These are phyloP conservation scores for Phytophthora aleatoria DNA, from an alignment of 352 stramenopile species.

Conservation along the genomic window DNA sequence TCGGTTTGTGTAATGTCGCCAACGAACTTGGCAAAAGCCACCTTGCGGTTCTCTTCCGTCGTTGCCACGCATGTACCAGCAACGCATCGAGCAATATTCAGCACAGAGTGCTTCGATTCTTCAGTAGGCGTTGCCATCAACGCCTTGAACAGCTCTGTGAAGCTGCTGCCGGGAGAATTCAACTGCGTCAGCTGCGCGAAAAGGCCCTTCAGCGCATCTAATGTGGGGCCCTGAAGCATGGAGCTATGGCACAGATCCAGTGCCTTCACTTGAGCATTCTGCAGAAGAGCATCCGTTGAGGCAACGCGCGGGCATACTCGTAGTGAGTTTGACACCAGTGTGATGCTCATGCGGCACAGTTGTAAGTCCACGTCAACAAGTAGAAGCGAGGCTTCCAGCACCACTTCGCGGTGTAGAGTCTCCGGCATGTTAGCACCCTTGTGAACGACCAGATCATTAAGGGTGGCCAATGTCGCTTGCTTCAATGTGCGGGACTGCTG, in stretches of 20 bases:
- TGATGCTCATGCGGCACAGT: slow-evolving; percentile 94
- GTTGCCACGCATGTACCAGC: slow-evolving; percentile 82
- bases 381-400: slow-evolving; percentile 91
- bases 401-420: slow-evolving; percentile 87
- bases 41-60: slow-evolving; percentile 58
- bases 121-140: slow-evolving; percentile 70
- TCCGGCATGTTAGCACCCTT: slow-evolving; percentile 72
- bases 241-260: slow-evolving; percentile 91
- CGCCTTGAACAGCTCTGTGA: slow-evolving; percentile 86
- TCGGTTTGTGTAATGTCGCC: slow-evolving; percentile 58
- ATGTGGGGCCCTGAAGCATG: slow-evolving; percentile 89
- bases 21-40: slow-evolving; percentile 78
- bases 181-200: slow-evolving; percentile 77
- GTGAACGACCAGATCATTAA: slow-evolving; percentile 90
- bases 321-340: slow-evolving; percentile 82
- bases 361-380: slow-evolving; percentile 97
- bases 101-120: slow-evolving; percentile 90
- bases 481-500: slow-evolving; percentile 96
- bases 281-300: slow-evolving; percentile 58
- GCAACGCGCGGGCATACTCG: slow-evolving; percentile 66
- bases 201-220: slow-evolving; percentile 57
- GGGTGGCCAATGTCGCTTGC: slow-evolving; percentile 92
- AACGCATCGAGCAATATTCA: slow-evolving; percentile 94
- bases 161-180: slow-evolving; percentile 61
- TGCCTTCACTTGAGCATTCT: slow-evolving; percentile 75